Base-by-base conservation (phyloP, 2,329 filamentous ascomycete genomes). In the Epichloe gansuensis region DNA sequence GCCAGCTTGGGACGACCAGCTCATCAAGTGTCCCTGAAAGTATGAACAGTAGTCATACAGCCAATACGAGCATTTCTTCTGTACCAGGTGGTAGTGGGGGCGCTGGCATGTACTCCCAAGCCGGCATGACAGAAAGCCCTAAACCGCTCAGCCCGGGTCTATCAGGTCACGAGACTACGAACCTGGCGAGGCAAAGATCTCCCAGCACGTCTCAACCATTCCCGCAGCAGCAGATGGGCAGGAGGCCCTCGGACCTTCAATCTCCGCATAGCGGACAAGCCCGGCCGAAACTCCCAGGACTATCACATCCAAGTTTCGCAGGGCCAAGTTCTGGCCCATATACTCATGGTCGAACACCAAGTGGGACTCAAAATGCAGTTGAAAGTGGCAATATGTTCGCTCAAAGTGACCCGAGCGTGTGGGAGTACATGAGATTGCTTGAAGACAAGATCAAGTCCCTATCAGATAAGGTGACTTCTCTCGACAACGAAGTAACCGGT, bases 111-210 rank as follows among this genome's bases (percentile, higher is more conserved):
- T 94, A 88, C 63, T 77, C 81, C 8, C 82, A 89, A 57, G 77
- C 79, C 51, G 77, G 72, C 53, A 86, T 95, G 72, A 93, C 86
- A 3, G 89, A 95, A 66, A 94, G 87, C 58, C 89, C 89, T 0
- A 94, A 90, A 63, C 85, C 89, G 4, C 73, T 95, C 41, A 89
- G 84, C 54, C 85, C 85, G n/a, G 75, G 75, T 17, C 73, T 68
- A 31, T 60, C 75, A 63, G 63, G 74, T 21, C 73, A 84, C 48
- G 80, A 80, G 57, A 67, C 75, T 15, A 66, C 70, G 49, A 70
- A 65, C 34, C 67, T 77, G 38, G 61, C 71, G 42, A 74, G 80
- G 53, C 81, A 83, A 56, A 75, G 80, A 51, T 86, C 82, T 35
- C 82, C 82, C n/a, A 84, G 77, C 63, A 65, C 84, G 55, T 77